Conservation (phyloP, 2,329 filamentous ascomycete genomes). For the Mycosphaerella arachidis region DNA sequence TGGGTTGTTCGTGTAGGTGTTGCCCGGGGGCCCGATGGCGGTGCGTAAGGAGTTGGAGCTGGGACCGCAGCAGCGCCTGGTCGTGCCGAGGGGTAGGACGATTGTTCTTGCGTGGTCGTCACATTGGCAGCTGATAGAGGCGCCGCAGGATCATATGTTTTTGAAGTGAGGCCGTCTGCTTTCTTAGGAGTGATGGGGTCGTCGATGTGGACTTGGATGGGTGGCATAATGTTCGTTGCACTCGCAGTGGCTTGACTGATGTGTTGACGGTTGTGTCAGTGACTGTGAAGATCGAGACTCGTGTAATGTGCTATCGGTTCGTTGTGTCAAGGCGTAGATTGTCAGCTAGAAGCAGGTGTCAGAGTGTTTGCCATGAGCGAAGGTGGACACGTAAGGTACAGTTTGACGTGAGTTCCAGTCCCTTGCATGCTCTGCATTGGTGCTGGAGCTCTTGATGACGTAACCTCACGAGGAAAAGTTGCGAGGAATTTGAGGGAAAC, state of each 20-base stretch:
- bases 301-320: not conserved
- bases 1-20: constrained; percentile 24
- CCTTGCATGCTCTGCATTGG: not conserved
- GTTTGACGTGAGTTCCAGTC: not conserved
- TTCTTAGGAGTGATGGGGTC: constrained; percentile 43
- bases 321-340: not conserved
- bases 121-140: constrained; percentile 14
- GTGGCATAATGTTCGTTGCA: constrained; percentile 2
- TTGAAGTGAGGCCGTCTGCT: constrained; percentile 34
- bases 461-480: constrained; percentile 1
- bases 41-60: constrained; percentile 29
- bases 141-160: constrained; percentile 32
- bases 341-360: not conserved
- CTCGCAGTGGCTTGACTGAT: not conserved
- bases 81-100: constrained; percentile 29
- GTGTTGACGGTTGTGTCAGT: not conserved
- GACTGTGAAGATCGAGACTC: no score
- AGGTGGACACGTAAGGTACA: constrained; percentile 4
- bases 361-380: not conserved
- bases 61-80: constrained; percentile 29
- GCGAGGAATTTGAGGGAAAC: not conserved
- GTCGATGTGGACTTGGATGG: constrained; percentile 25
- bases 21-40: constrained; percentile 20
- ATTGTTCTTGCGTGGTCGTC: constrained; percentile 21
- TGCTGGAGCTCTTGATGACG: constrained; percentile 3